Conservation (phyloP, 345 rosid species). For the Citrus cavaleriei region DNA sequence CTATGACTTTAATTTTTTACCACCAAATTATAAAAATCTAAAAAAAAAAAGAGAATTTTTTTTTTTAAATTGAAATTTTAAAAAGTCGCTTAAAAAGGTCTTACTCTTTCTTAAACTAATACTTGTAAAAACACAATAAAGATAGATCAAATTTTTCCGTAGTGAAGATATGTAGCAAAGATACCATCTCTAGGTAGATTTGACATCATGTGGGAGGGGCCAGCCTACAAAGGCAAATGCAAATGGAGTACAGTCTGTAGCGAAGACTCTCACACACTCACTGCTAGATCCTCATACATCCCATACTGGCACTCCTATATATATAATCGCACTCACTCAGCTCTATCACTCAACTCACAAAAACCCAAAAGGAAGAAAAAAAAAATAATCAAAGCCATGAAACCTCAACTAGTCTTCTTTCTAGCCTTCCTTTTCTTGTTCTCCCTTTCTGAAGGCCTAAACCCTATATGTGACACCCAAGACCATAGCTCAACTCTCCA, state of each 20-base stretch:
- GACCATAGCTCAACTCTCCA: slow-evolving; percentile 64
- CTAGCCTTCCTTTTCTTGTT: slow-evolving; percentile 22
- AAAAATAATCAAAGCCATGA: slow-evolving; percentile 24
- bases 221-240: slow-evolving; percentile 1
- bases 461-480: slow-evolving; percentile 42
- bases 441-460: slow-evolving; percentile 28
- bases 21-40: too few relatives aligned
- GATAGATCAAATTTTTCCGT: not conserved
- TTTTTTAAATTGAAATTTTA: too few relatives aligned
- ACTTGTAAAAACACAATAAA: not conserved
- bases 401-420: slow-evolving; percentile 18
- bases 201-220: slow-evolving; percentile 12
- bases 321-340: slow-evolving; percentile 9
- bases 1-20: not conserved
- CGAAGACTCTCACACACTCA: slow-evolving; percentile 16
- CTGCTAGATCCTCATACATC: slow-evolving; percentile 1
- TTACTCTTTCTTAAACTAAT: too few relatives aligned
- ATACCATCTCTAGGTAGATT: slow-evolving; percentile 5
- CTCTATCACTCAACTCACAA: not conserved
- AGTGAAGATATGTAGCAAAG: not conserved
- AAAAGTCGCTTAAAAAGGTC: too few relatives aligned
- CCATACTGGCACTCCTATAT: slow-evolving; percentile 13
- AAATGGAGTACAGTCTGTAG: slow-evolving; percentile 72
- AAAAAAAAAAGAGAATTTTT: too few relatives aligned
- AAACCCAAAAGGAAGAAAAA: slow-evolving; percentile 3